Percentiles rank a stretch among this genome's conserved stretches.
These are phyloP conservation scores for Pelargonium fulgidum DNA, from an alignment of 441 rosid genomes.

Conservation along the genomic window DNA sequence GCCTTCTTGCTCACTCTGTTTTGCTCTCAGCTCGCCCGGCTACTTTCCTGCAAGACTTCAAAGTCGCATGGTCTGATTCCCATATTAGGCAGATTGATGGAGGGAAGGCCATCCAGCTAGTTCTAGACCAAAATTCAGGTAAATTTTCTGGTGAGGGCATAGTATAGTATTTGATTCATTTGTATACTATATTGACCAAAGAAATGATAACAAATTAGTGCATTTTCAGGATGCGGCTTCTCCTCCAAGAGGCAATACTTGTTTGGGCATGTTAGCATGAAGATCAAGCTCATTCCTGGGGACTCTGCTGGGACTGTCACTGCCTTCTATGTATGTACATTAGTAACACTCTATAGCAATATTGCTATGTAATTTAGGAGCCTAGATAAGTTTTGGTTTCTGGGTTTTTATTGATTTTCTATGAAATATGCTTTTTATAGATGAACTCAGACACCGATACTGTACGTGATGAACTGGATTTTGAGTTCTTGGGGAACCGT, in stretches of 20 bases:
- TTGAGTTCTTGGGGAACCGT: conserved; percentile 23
- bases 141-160: too few relatives aligned
- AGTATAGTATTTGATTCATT: too few relatives aligned
- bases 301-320: conserved; percentile 77
- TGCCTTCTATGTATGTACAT: conserved; percentile 50
- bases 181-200: too few relatives aligned
- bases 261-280: conserved; percentile 61
- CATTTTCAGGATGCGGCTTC: conserved; percentile 52
- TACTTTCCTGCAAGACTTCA: not conserved
- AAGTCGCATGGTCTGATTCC: not conserved
- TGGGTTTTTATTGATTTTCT: not conserved
- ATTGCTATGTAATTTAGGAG: too few relatives aligned
- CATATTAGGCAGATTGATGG: not conserved
- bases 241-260: conserved; percentile 49
- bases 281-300: conserved; percentile 61
- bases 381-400: not conserved
- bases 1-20: not conserved
- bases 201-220: too few relatives aligned
- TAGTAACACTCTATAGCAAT: not conserved
- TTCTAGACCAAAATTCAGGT: conserved; percentile 5
- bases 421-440: not conserved
- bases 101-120: conserved; percentile 2
- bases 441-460: conserved; percentile 14
- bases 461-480: conserved; percentile 22
- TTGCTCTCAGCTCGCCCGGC: not conserved